A percentile compares a stretch with the other conserved stretches of the same genome.
Evolutionary conservation across 352 stramenopile genomes (phyloP).

Genomic region (Phytophthora sansomeana): DNA sequence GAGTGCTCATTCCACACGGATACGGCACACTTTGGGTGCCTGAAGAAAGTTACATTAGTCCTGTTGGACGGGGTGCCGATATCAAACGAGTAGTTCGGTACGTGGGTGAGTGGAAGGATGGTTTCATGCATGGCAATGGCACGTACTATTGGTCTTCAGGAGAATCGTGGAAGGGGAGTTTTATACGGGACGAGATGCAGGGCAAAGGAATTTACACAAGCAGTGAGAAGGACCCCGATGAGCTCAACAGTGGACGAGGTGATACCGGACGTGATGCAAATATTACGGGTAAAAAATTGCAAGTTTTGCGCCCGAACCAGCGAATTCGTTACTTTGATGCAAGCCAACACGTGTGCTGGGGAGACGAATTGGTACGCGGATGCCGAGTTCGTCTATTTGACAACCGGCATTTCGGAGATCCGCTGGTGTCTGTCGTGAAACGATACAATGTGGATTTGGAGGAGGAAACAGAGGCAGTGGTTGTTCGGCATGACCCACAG

Average conservation of each 20-base stretch:
- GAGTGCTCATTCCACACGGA: constrained; percentile 60
- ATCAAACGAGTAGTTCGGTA: constrained; percentile 61
- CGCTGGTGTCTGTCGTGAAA: constrained; percentile 44
- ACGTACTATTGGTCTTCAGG: constrained; percentile 69
- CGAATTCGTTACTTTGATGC: constrained; percentile 63
- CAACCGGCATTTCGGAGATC: constrained; percentile 51
- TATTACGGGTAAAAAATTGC: constrained; percentile 3
- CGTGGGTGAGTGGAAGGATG: constrained; percentile 60
- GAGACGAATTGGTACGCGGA: constrained; percentile 60
- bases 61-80: constrained; percentile 29
- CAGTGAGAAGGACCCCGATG: constrained; percentile 18
- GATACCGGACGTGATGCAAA: constrained; percentile 29
- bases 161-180: constrained; percentile 63
- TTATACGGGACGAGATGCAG: constrained; percentile 69
- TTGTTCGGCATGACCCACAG: constrained; percentile 52
- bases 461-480: constrained; percentile 57
- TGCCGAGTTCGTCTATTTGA: constrained; percentile 56
- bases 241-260: constrained; percentile 16
- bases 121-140: constrained; percentile 65
- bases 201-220: constrained; percentile 64
- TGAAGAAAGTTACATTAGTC: constrained; percentile 36
- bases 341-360: constrained; percentile 75
- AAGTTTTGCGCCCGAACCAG: constrained; percentile 36
- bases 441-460: constrained; percentile 51
- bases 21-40: constrained; percentile 69